Evolutionary conservation across 345 rosid species (phyloP).

Genomic region (Aquilaria malaccensis): DNA sequence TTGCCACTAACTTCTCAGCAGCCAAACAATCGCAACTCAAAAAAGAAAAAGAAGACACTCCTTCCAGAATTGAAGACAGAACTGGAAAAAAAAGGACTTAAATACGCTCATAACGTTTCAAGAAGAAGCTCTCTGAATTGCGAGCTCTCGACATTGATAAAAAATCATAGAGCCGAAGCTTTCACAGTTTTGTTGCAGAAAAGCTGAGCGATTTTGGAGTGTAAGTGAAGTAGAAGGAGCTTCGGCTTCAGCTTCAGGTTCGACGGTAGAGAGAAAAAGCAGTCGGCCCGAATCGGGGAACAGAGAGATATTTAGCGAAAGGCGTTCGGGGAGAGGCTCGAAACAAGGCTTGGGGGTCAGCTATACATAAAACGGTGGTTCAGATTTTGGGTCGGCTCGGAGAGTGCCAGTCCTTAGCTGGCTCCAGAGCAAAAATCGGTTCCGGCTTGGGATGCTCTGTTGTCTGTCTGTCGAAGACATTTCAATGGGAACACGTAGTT

Average conservation of each 20-base stretch:
- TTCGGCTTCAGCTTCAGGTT: constrained; percentile 12
- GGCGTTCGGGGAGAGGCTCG: background rate
- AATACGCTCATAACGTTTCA: background rate
- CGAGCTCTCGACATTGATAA: background rate
- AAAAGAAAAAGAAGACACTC: constrained; percentile 1
- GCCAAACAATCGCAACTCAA: constrained; percentile 16
- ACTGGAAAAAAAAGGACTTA: background rate
- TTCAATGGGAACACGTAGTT: background rate
- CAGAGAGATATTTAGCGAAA: constrained; percentile 6
- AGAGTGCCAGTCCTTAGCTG: constrained; percentile 5
- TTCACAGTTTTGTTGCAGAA: background rate
- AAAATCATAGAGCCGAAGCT: background rate
- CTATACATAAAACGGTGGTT: constrained; percentile 9
- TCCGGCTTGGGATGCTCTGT: background rate
- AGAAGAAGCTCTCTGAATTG: background rate
- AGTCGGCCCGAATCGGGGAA: constrained; percentile 1
- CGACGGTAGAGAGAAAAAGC: background rate
- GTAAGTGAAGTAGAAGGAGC: constrained; percentile 19
- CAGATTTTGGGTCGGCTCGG: constrained; percentile 9
- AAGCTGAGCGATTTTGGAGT: constrained; percentile 11
- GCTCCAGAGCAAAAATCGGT: constrained; percentile 2
- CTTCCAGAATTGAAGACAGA: background rate
- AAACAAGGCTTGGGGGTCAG: background rate
- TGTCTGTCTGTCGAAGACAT: too few species aligned
- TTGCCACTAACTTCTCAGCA: constrained; percentile 1